Evolutionary conservation across 179 eudicot species (phyloP).

Genomic region (Amaranthus tricolor): DNA sequence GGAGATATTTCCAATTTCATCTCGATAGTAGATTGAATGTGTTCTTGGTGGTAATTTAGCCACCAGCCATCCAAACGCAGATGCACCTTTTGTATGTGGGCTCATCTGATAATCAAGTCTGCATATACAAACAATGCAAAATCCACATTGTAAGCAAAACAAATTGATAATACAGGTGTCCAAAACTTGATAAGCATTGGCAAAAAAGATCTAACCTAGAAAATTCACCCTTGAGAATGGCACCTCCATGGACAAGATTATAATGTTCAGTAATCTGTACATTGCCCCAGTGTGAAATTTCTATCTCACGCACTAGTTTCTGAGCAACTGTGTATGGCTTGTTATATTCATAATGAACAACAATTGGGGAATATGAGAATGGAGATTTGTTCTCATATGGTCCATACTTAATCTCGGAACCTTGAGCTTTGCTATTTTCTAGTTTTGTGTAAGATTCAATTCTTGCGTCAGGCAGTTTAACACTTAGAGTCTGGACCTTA

Average conservation of each 20-base stretch:
- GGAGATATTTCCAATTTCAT: conserved; percentile 97
- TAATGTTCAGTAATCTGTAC: conserved; percentile 94
- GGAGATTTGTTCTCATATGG: conserved; percentile 74
- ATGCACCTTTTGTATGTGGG: conserved; percentile 64
- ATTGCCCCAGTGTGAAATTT: conserved; percentile 98
- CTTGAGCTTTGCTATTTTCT: conserved; percentile 65
- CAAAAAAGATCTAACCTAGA: conserved; percentile 57
- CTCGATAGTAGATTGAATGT: conserved; percentile 92
- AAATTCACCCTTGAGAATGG: conserved; percentile 77
- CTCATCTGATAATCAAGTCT: conserved; percentile 85
- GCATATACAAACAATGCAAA: conserved; percentile 20
- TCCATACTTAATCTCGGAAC: conserved; percentile 93
- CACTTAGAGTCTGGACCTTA: conserved; percentile 61
- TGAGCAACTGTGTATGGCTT: conserved; percentile 79
- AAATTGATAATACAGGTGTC: neutral
- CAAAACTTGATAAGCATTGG: neutral
- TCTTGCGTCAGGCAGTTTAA: conserved; percentile 72
- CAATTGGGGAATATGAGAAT: conserved; percentile 59
- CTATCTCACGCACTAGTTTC: conserved; percentile 91
- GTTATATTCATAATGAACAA: conserved; percentile 71
- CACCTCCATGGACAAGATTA: conserved; percentile 83
- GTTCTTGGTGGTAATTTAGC: conserved; percentile 80
- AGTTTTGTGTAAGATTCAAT: conserved; percentile 82
- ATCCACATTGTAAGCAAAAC: conserved; percentile 2
- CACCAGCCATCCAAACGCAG: conserved; percentile 63